These are phyloP conservation scores for Thinopyrum elongatum DNA, from an alignment of 176 grass and related monocot species.

Conservation along the genomic window DNA sequence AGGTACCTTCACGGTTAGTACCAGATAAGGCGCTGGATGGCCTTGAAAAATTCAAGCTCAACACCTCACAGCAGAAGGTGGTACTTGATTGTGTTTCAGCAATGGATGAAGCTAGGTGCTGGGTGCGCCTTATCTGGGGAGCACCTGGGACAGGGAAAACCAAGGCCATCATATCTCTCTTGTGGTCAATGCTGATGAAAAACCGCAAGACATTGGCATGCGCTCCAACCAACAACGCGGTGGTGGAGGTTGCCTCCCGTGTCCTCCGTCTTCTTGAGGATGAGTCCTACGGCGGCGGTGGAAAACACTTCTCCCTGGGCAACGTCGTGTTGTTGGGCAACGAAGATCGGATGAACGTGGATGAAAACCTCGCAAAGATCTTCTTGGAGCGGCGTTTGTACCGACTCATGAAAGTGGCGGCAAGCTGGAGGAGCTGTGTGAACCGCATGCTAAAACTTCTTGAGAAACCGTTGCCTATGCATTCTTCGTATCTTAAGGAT, in stretches of 20 bases:
- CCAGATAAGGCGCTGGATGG: too few relatives aligned
- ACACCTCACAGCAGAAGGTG: conserved; percentile 40
- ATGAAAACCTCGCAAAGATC: conserved; percentile 30
- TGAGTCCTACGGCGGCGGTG: too few relatives aligned
- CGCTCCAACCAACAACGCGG: conserved; percentile 56
- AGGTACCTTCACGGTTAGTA: neutral
- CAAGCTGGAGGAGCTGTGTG: too few relatives aligned
- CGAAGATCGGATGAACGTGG: conserved; percentile 25
- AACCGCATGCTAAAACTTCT: neutral
- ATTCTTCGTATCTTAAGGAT: too few relatives aligned
- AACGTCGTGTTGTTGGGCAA: conserved; percentile 58
- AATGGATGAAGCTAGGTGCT: neutral
- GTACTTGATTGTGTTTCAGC: conserved; percentile 43
- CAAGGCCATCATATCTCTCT: conserved; percentile 45
- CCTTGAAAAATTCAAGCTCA: conserved; percentile 32
- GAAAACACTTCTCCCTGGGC: neutral
- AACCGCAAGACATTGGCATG: conserved; percentile 24
- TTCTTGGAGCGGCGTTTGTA: conserved; percentile 47
- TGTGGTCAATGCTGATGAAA: neutral
- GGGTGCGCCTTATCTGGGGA: conserved; percentile 60
- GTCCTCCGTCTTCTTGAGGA: conserved; percentile 21
- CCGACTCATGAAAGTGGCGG: neutral
- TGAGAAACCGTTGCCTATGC: too few relatives aligned
- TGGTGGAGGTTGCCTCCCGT: conserved; percentile 44
- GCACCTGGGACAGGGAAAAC: conserved; percentile 72